Percentiles rank a stretch among this genome's conserved stretches.
These are phyloP conservation scores for Neoboletus magnificus DNA, from an alignment of 768 basidiomycete genomes.

Conservation along the genomic window DNA sequence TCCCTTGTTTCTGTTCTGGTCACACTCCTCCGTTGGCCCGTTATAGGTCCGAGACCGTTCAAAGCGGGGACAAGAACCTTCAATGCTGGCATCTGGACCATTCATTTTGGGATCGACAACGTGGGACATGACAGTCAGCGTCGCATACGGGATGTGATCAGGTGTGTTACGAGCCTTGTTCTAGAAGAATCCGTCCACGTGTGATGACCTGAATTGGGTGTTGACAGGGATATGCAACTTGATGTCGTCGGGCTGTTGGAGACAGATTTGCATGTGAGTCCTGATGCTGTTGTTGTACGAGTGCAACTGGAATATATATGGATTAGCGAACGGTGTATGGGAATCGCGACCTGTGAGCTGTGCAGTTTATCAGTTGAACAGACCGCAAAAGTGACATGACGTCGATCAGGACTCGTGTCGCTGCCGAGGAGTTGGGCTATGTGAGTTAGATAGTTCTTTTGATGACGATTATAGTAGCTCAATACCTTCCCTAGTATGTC, in stretches of 20 bases:
- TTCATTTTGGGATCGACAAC: constrained; percentile 75
- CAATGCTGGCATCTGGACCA: constrained; percentile 85
- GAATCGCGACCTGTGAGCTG: constrained; percentile 72
- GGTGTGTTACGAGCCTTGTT: constrained; percentile 40
- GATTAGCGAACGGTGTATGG: constrained; percentile 70
- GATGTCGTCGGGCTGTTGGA: constrained; percentile 85
- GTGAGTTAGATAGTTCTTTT: constrained; percentile 41
- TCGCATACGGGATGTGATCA: constrained; percentile 47
- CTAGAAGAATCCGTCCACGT: not conserved
- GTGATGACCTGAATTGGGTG: not conserved
- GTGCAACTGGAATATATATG: not conserved
- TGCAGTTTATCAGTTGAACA: not conserved
- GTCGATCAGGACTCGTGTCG: constrained; percentile 60
- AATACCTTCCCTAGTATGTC: constrained; percentile 53
- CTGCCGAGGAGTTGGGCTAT: constrained; percentile 76
- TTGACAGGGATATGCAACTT: constrained; percentile 68
- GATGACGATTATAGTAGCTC: constrained; percentile 2
- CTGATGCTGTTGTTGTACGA: not conserved
- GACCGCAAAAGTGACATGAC: constrained; percentile 3
- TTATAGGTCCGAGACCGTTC: constrained; percentile 49
- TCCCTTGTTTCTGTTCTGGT: constrained; percentile 49
- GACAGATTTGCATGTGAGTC: constrained; percentile 77
- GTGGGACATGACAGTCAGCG: constrained; percentile 34
- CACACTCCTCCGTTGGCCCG: constrained; percentile 54
- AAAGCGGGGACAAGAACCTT: constrained; percentile 64